A percentile compares a stretch with the other conserved stretches of the same genome.
These are phyloP conservation scores for Nicotiana paniculata DNA, from an alignment of 257 asterid genomes.

Conservation along the genomic window DNA sequence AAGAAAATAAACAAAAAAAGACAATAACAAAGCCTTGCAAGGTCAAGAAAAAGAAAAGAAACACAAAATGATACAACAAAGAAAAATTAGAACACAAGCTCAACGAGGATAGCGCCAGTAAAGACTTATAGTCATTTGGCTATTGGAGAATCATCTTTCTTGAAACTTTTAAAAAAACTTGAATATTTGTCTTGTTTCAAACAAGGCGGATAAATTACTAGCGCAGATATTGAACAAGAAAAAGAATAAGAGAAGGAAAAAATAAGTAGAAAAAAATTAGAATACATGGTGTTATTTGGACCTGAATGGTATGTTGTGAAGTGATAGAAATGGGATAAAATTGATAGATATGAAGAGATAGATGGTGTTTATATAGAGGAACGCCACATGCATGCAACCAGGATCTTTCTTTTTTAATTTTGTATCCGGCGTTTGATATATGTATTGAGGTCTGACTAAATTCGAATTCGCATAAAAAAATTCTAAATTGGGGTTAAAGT, in stretches of 20 bases:
- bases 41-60: conserved; percentile 23
- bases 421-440: too few relatives aligned
- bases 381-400: not conserved
- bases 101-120: conserved; percentile 17
- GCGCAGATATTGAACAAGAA: not conserved
- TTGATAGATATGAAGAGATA: conserved; percentile 14
- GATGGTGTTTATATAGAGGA: conserved; percentile 21
- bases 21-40: conserved; percentile 25
- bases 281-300: not conserved
- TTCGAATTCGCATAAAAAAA: too few relatives aligned
- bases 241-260: conserved; percentile 17
- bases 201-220: too few relatives aligned
- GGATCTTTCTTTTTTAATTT: not conserved
- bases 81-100: conserved; percentile 1
- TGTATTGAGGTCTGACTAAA: too few relatives aligned
- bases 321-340: conserved; percentile 7
- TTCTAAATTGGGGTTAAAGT: too few relatives aligned
- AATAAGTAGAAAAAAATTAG: not conserved
- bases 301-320: not conserved
- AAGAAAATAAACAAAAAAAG: not conserved
- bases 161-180: not conserved
- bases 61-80: fast-evolving
- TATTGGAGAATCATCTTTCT: not conserved
- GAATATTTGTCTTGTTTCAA: not conserved
- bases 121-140: fast-evolving